phyloP scores from a whole-genome alignment of 2,329 filamentous ascomycete genomes.

The Epichloe bromicola region DNA sequence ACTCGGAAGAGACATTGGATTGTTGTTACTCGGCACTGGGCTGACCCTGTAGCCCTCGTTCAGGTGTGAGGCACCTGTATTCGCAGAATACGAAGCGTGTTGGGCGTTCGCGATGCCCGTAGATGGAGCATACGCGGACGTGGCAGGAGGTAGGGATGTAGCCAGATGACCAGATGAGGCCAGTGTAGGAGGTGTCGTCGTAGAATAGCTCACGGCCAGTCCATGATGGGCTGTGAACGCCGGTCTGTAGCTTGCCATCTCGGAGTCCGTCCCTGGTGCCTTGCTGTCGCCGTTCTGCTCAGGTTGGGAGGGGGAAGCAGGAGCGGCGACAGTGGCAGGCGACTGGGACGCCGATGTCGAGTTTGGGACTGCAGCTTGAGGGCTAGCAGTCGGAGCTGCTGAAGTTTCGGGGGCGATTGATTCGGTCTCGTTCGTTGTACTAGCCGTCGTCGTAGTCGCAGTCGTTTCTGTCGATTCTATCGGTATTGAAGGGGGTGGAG shows the following conservation, averaged over 20 bases:
- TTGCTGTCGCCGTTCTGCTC: constrained; percentile 21
- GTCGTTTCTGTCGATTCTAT: not conserved
- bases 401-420: not conserved
- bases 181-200: constrained; percentile 5
- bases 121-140: constrained; percentile 10
- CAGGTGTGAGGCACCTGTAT: constrained; percentile 13
- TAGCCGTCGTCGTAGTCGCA: not conserved
- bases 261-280: constrained; percentile 16
- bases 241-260: constrained; percentile 21
- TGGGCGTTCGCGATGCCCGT: constrained; percentile 14
- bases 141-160: constrained; percentile 5
- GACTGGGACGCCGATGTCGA: constrained; percentile 7
- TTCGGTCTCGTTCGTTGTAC: not conserved
- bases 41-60: constrained; percentile 18
- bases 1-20: constrained; percentile 24
- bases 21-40: constrained; percentile 15
- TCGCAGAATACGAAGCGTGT: constrained; percentile 19
- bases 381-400: constrained; percentile 1
- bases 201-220: constrained; percentile 16
- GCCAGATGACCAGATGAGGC: constrained; percentile 5
- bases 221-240: constrained; percentile 12
- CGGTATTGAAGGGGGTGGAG: constrained; percentile 2
- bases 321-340: constrained; percentile 7
- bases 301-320: constrained; percentile 7
- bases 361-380: constrained; percentile 2